These are phyloP conservation scores for Fusarium caatingaense DNA, from an alignment of 2,329 filamentous ascomycete species.

Conservation along the genomic window DNA sequence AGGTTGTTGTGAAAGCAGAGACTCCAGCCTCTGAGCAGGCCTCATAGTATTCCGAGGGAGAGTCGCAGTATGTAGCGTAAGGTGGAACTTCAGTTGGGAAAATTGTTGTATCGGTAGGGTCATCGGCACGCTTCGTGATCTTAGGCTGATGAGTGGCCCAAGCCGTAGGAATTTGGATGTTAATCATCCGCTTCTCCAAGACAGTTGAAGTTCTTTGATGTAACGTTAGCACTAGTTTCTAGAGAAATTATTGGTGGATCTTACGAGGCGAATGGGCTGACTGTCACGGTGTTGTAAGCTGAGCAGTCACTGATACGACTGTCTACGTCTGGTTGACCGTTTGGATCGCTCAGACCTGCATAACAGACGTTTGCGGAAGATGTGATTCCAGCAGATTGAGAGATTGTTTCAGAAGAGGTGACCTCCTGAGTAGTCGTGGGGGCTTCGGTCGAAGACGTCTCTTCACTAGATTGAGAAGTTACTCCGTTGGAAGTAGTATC, in stretches of 20 bases:
- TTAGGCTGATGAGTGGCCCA: background rate
- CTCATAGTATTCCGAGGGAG: constrained; percentile 12
- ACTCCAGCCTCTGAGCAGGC: constrained; percentile 29
- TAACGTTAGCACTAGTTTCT: background rate
- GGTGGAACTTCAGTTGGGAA: constrained; percentile 12
- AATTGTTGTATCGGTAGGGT: constrained; percentile 23
- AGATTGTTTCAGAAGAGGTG: background rate
- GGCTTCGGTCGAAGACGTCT: background rate
- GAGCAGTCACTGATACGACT: constrained; percentile 20
- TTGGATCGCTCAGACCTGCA: background rate
- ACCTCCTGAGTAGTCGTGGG: background rate
- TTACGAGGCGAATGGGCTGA: constrained; percentile 29
- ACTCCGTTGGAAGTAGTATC: background rate
- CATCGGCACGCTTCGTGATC: background rate
- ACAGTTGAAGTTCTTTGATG: constrained; percentile 1
- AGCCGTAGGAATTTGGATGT: constrained; percentile 21
- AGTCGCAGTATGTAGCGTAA: constrained; percentile 35
- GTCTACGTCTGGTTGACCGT: constrained; percentile 2
- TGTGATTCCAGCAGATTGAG: background rate
- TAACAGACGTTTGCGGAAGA: background rate
- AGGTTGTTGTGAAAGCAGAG: constrained; percentile 21
- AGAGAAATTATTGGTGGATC: accelerated
- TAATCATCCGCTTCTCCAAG: background rate
- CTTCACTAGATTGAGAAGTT: background rate
- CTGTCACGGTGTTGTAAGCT: constrained; percentile 17